Evolutionary conservation across 2,329 filamentous ascomycete species (phyloP).

Genomic region (Magnaporthales sp.): DNA sequence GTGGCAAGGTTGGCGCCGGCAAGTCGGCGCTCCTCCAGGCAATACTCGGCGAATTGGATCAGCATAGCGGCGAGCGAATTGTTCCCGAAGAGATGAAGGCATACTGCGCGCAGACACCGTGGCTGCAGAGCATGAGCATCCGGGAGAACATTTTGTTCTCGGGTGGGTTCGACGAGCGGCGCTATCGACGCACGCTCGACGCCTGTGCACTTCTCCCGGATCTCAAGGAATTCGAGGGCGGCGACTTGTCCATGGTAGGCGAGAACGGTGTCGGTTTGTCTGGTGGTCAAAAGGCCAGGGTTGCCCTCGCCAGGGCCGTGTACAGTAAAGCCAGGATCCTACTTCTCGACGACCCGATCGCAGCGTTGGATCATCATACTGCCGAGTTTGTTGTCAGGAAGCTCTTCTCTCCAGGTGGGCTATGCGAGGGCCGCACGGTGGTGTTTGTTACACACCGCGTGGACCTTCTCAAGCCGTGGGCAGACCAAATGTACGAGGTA

Average conservation of each 20-base stretch:
- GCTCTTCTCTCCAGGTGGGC: slow-evolving; percentile 31
- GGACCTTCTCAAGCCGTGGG: slow-evolving; percentile 66
- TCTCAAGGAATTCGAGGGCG: slow-evolving; percentile 44
- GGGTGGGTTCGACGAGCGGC: slow-evolving; percentile 38
- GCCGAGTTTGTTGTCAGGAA: slow-evolving; percentile 53
- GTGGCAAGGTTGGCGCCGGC: slow-evolving; percentile 51
- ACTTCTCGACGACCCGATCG: slow-evolving; percentile 54
- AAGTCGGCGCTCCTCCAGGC: slow-evolving; percentile 54
- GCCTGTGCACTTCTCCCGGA: slow-evolving; percentile 51
- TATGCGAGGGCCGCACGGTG: slow-evolving; percentile 53
- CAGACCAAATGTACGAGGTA: slow-evolving; percentile 66
- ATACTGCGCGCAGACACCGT: slow-evolving; percentile 53
- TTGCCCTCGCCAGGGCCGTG: slow-evolving; percentile 53
- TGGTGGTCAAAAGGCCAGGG: slow-evolving; percentile 54
- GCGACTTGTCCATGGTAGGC: slow-evolving; percentile 50
- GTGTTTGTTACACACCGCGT: slow-evolving; percentile 76
- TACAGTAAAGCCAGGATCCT: slow-evolving; percentile 50
- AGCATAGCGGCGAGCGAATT: slow-evolving; percentile 39
- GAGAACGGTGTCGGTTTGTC: slow-evolving; percentile 56
- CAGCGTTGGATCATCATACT: slow-evolving; percentile 54
- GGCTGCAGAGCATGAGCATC: slow-evolving; percentile 58
- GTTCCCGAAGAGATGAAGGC: slow-evolving; percentile 42
- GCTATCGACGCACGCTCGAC: slow-evolving; percentile 52
- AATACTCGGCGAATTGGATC: slow-evolving; percentile 58
- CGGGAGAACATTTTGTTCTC: slow-evolving; percentile 58